These are phyloP conservation scores for Cercospora janseana DNA, from an alignment of 2,329 filamentous ascomycete species.

Conservation along the genomic window DNA sequence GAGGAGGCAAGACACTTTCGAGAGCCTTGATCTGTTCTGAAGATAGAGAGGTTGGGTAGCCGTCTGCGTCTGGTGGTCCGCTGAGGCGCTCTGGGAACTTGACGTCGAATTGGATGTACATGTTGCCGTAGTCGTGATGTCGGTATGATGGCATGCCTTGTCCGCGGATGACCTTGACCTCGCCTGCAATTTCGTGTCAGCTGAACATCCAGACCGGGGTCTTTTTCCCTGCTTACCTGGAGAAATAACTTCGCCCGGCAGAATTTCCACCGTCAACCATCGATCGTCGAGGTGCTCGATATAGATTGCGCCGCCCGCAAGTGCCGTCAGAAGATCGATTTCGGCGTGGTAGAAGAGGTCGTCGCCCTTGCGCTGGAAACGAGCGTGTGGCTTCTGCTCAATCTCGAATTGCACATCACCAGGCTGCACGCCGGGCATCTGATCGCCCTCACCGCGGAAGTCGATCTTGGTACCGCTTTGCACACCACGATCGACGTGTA, in stretches of 20 bases:
- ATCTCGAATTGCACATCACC: conserved; percentile 99
- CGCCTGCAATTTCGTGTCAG: conserved; percentile 47
- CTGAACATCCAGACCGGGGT: conserved; percentile 20
- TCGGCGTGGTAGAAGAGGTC: conserved; percentile 94
- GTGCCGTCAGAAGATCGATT: conserved; percentile 90
- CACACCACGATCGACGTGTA: conserved; percentile 94
- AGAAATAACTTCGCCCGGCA: conserved; percentile 90
- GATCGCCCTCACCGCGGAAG: conserved; percentile 95
- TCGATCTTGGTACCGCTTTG: conserved; percentile 93
- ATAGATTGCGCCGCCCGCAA: conserved; percentile 86
- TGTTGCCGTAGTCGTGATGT: conserved; percentile 92
- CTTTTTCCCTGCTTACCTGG: conserved; percentile 63
- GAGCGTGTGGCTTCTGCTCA: conserved; percentile 94
- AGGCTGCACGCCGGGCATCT: conserved; percentile 85
- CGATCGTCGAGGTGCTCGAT: conserved; percentile 96
- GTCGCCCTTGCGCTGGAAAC: conserved; percentile 94
- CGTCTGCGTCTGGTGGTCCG: conserved; percentile 42
- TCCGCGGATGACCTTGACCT: conserved; percentile 89
- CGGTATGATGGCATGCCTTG: conserved; percentile 97
- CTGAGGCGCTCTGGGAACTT: conserved; percentile 73
- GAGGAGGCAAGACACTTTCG: conserved; percentile 78
- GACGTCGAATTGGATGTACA: conserved; percentile 96
- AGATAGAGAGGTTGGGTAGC: conserved; percentile 46
- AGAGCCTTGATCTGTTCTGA: conserved; percentile 73
- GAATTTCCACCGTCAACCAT: conserved; percentile 91